These are phyloP conservation scores for Collybia nuda DNA, from an alignment of 768 basidiomycete genomes.

Conservation along the genomic window DNA sequence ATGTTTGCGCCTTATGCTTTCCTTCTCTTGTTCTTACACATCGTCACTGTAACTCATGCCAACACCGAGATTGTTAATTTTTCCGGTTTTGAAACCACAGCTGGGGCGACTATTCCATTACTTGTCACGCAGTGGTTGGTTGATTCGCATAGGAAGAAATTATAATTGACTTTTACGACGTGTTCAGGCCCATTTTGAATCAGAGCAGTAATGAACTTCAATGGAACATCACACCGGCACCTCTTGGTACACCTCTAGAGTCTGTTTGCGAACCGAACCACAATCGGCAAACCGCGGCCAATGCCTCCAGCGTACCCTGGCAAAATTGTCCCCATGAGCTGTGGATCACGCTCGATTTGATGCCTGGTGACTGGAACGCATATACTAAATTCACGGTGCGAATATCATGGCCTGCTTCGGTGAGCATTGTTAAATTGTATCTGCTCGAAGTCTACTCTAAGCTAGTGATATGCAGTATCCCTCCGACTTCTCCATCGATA, in stretches of 20 bases:
- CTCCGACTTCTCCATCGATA: slow-evolving; percentile 39
- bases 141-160: neutral
- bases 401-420: slow-evolving; percentile 56
- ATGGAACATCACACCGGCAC: slow-evolving; percentile 41
- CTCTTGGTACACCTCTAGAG: slow-evolving; percentile 32
- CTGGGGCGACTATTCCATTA: slow-evolving; percentile 17
- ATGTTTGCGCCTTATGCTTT: too few relatives aligned
- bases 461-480: slow-evolving; percentile 33
- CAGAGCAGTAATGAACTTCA: slow-evolving; percentile 28
- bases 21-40: neutral
- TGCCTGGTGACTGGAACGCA: slow-evolving; percentile 35
- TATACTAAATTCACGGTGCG: slow-evolving; percentile 50
- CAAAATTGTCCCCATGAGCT: slow-evolving; percentile 38
- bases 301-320: neutral
- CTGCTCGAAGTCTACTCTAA: neutral
- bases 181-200: slow-evolving; percentile 39
- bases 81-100: slow-evolving; percentile 23
- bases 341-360: slow-evolving; percentile 49
- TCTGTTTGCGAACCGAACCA: slow-evolving; percentile 32
- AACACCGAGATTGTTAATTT: slow-evolving; percentile 74
- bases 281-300: slow-evolving; percentile 7
- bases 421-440: slow-evolving; percentile 26
- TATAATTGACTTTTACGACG: neutral
- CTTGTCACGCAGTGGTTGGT: slow-evolving; percentile 23
- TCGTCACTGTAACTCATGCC: slow-evolving; percentile 24